phyloP scores from a whole-genome alignment of 139 green algal genomes.

The Protoeuglena noctilucae region DNA sequence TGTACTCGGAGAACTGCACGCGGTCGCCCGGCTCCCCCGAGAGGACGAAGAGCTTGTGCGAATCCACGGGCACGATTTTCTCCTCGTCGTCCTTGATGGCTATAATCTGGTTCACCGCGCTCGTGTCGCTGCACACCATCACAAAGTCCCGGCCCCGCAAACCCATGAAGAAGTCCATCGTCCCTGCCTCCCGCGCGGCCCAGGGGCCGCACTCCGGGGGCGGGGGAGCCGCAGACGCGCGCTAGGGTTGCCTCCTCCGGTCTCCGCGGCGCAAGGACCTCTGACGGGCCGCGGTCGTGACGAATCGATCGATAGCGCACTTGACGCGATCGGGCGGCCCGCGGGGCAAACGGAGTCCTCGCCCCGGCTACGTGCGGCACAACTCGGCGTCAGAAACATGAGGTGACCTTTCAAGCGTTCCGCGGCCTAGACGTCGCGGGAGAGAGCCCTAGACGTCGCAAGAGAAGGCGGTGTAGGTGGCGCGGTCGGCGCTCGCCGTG shows the following conservation, averaged over 20 bases:
- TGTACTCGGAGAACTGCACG: slow-evolving; percentile 55
- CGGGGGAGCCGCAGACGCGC: too few species aligned
- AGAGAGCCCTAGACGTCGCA: too few species aligned
- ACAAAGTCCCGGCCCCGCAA: slow-evolving; percentile 78
- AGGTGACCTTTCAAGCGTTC: too few species aligned
- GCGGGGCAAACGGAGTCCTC: too few species aligned
- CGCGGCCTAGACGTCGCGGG: too few species aligned
- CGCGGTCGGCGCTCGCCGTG: too few species aligned
- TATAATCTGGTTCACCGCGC: slow-evolving; percentile 76
- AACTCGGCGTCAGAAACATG: too few species aligned
- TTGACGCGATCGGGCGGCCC: too few species aligned
- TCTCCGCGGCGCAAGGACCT: slow-evolving; percentile 19
- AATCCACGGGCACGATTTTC: slow-evolving; percentile 75
- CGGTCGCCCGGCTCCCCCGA: slow-evolving; percentile 43
- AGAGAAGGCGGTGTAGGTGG: too few species aligned
- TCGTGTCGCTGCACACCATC: slow-evolving; percentile 83
- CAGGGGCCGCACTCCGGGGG: too few species aligned
- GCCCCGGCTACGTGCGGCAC: too few species aligned
- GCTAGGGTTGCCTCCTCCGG: too few species aligned
- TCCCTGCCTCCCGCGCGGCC: slow-evolving; percentile 14
- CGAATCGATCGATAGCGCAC: background rate
- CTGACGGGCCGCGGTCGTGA: slow-evolving; percentile 18
- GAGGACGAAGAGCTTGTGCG: slow-evolving; percentile 74
- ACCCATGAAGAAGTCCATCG: slow-evolving; percentile 61
- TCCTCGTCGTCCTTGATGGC: slow-evolving; percentile 95